Evolutionary conservation across 441 rosid genomes (phyloP).

Genomic region (Pelargonium fulgidum): DNA sequence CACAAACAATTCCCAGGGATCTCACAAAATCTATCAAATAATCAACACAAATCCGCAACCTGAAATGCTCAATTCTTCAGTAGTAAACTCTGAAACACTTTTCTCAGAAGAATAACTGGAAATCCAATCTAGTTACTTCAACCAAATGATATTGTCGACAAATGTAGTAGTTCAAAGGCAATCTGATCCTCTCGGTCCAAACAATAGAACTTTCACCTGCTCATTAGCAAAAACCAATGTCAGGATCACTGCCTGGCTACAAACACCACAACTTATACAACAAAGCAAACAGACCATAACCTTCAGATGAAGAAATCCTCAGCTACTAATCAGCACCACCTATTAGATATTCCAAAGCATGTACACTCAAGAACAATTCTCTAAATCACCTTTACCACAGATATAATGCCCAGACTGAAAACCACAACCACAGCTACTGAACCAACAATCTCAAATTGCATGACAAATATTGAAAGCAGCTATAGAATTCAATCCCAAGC

Average conservation of each 20-base stretch:
- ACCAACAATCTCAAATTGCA: constrained; percentile 24
- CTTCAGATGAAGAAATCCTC: constrained; percentile 15
- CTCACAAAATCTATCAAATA: constrained; percentile 16
- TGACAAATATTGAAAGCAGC: constrained; percentile 13
- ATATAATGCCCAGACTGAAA: constrained; percentile 22
- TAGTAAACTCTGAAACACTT: constrained; percentile 10
- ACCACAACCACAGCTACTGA: constrained; percentile 23
- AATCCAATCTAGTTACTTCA: constrained; percentile 20
- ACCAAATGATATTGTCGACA: constrained; percentile 11
- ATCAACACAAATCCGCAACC: constrained; percentile 13
- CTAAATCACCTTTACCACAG: constrained; percentile 8
- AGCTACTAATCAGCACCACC: constrained; percentile 18
- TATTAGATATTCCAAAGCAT: constrained; percentile 23
- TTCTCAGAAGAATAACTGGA: constrained; percentile 11
- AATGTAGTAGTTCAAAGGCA: constrained; percentile 15
- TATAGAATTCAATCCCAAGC: constrained; percentile 24
- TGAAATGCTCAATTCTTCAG: constrained; percentile 17
- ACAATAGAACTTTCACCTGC: constrained; percentile 35
- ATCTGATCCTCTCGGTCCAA: constrained; percentile 16
- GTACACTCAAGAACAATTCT: not conserved
- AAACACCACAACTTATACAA: constrained; percentile 26
- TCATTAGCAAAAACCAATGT: constrained; percentile 30
- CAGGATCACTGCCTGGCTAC: constrained; percentile 25
- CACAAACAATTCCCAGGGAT: constrained; percentile 7
- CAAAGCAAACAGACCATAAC: constrained; percentile 23